Percentiles rank a stretch among this genome's conserved stretches.
Conservation (phyloP, 306 rosid genomes). For the Cucumis cinereus region DNA sequence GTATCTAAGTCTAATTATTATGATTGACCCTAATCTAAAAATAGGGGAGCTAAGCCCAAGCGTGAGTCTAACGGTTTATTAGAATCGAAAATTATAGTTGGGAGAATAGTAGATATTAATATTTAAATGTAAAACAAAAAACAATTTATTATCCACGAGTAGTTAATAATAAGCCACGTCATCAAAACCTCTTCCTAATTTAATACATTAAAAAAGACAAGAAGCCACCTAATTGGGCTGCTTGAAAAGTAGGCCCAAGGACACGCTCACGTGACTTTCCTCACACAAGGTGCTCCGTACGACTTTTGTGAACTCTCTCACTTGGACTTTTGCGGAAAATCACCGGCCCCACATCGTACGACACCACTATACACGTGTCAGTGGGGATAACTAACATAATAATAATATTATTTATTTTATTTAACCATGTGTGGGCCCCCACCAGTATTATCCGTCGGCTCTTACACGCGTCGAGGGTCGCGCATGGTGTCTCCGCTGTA, state of each 20-base stretch:
- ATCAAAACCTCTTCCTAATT: neutral
- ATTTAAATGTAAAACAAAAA: neutral
- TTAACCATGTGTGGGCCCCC: neutral
- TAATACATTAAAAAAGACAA: neutral
- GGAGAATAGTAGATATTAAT: neutral
- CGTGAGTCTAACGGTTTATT: neutral
- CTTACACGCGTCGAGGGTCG: neutral
- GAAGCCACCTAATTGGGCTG: neutral
- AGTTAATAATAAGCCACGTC: neutral
- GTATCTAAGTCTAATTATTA: neutral
- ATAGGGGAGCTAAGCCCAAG: neutral
- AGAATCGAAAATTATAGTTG: neutral
- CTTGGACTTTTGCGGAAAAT: neutral
- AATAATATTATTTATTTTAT: too few species aligned
- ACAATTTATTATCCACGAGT: neutral
- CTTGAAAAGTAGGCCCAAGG: neutral
- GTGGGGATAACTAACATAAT: neutral
- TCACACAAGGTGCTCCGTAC: constrained; percentile 2
- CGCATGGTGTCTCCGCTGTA: neutral
- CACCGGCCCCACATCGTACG: neutral
- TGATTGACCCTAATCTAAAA: neutral
- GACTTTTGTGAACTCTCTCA: neutral
- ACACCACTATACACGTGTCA: constrained; percentile 4
- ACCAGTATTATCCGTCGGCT: neutral
- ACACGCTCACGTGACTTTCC: constrained; percentile 9